Percentiles rank a stretch among this genome's conserved stretches.
phyloP scores from a whole-genome alignment of 2,329 filamentous ascomycete species.

The Alternaria metachromatica region DNA sequence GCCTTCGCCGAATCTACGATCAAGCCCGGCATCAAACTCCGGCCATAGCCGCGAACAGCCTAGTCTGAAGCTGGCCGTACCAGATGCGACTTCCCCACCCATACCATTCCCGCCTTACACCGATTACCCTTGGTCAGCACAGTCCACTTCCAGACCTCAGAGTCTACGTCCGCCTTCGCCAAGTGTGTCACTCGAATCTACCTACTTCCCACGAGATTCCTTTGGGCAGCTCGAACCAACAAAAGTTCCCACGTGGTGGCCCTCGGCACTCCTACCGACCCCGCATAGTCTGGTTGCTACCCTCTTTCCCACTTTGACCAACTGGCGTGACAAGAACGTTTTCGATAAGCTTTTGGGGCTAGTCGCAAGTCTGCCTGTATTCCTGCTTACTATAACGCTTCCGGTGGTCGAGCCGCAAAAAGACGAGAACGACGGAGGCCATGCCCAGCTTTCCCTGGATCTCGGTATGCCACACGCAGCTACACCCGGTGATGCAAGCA shows the following conservation, averaged over 20 bases:
- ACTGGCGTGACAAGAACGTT: constrained; percentile 81
- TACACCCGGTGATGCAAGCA: constrained; percentile 29
- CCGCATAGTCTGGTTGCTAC: constrained; percentile 74
- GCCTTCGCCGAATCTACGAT: constrained; percentile 29
- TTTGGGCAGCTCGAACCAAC: constrained; percentile 48
- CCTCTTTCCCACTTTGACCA: constrained; percentile 84
- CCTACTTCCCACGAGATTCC: constrained; percentile 55
- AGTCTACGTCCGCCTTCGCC: constrained; percentile 65
- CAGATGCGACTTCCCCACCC: constrained; percentile 51
- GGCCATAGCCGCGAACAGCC: constrained; percentile 35
- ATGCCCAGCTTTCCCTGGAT: constrained; percentile 31
- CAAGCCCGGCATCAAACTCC: constrained; percentile 37
- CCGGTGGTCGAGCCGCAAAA: constrained; percentile 82
- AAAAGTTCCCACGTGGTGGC: constrained; percentile 75
- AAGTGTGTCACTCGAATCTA: constrained; percentile 57
- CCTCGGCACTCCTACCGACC: constrained; percentile 73
- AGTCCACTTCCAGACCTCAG: constrained; percentile 55
- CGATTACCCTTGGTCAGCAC: constrained; percentile 58
- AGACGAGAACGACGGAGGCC: constrained; percentile 43
- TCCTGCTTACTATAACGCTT: constrained; percentile 86
- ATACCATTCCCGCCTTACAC: constrained; percentile 73
- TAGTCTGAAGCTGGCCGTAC: constrained; percentile 52
- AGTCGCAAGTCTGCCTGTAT: constrained; percentile 86
- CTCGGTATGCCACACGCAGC: constrained; percentile 39
- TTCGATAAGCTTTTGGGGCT: constrained; percentile 84